phyloP scores from a whole-genome alignment of 495 filamentous ascomycete species.

The Penicillium coffeae region DNA sequence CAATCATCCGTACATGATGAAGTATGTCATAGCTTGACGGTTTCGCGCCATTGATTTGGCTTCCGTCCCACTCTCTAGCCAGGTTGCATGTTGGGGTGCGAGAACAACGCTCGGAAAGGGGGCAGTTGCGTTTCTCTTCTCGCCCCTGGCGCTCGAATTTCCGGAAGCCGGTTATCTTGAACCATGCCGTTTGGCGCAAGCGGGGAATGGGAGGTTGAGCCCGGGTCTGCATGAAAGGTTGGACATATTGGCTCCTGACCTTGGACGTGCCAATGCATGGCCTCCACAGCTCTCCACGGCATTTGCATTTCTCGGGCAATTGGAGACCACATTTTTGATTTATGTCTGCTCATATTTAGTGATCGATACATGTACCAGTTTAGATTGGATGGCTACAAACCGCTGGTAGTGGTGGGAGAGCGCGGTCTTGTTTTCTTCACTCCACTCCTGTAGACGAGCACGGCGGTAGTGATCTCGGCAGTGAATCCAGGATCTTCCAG shows the following conservation, averaged over 20 bases:
- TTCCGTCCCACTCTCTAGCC: too few relatives aligned
- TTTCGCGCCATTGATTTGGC: too few relatives aligned
- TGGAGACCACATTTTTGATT: background rate
- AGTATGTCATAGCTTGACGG: too few relatives aligned
- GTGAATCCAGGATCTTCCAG: too few relatives aligned
- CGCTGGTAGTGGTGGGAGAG: background rate
- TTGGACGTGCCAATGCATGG: background rate
- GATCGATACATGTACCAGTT: background rate
- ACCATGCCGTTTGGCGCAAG: background rate
- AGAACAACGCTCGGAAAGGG: background rate
- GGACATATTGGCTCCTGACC: background rate
- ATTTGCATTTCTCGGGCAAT: background rate
- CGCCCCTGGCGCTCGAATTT: background rate
- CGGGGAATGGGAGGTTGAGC: background rate
- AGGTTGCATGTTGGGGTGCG: background rate
- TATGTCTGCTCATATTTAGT: background rate
- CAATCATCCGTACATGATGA: too few relatives aligned
- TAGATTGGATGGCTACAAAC: background rate
- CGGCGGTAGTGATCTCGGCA: too few relatives aligned
- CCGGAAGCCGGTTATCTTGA: background rate
- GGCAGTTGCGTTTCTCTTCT: background rate
- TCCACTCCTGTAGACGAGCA: too few relatives aligned
- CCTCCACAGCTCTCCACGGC: background rate
- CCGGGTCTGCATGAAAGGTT: background rate
- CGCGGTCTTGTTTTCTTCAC: background rate